Base-by-base conservation (phyloP, 2,329 filamentous ascomycete genomes). In the Thelonectria discophora region DNA sequence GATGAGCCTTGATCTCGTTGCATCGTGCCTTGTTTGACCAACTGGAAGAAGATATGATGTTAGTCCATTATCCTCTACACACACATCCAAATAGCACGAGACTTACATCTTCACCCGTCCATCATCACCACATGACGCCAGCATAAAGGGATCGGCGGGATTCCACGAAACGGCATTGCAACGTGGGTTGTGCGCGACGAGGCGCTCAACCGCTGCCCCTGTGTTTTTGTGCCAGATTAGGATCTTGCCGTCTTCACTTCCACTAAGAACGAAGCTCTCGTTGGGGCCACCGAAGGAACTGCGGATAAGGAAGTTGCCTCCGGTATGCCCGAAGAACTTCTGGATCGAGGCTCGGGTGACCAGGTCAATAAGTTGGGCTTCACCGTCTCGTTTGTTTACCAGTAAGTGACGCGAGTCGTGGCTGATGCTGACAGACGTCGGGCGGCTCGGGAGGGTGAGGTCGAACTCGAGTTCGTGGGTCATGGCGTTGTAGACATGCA, bases 131-230 rank as follows among this genome's bases (percentile, higher is more conserved):
- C 92, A 94, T 12, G 93, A 94, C 15, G 93, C 95, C 77, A 97
- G 92, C 81, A 97, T 90, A 63, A 86, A 87, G 1, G 92, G 88
- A 72, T 97, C 87, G 11, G 80, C 84, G 1, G 95, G 94, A 71
- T 94, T 95, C 94, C 95, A 99, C 20, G 90, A 85, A 39, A 96
- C 91, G 8, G 92, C 87, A 74, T 97, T 98, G 66, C 95, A 94
- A 34, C 93, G 90, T 12, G 86, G 84, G 7, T 81, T 80, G 70
- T 98, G 94, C 0, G 89, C 94, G 32, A 88, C 84, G 3, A 98
- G 81, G 49, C 86, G 89, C 72, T 93, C 91, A 6, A 99, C 87
- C 1, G 90, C 82, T 6, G 85, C 82, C 6, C 92, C 93, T 37
- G 90, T 92, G 58, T 89, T 90, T 76, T 93, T 95, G 75, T 97